Conservation (phyloP, 352 stramenopile species). For the Phytophthora pseudosyringae region DNA sequence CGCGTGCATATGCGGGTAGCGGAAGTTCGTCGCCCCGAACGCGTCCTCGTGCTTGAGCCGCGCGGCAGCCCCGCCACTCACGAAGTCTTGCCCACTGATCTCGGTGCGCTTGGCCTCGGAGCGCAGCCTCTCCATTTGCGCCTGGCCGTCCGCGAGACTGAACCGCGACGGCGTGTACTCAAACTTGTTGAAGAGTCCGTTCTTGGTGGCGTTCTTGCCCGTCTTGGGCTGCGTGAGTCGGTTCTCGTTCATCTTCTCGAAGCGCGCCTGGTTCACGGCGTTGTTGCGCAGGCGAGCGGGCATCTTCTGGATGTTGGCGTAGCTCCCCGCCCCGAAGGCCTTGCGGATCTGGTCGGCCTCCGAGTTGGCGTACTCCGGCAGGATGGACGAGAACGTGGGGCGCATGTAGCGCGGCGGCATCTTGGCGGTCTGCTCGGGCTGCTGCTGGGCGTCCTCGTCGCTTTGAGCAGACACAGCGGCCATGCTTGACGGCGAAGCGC, state of each 20-base stretch:
- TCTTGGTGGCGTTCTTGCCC: conserved; percentile 64
- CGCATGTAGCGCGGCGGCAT: conserved; percentile 79
- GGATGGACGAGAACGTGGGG: conserved; percentile 82
- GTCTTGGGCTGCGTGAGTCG: conserved; percentile 44
- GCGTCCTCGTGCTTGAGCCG: conserved; percentile 80
- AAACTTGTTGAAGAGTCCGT: conserved; percentile 80
- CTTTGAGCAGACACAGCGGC: conserved; percentile 6
- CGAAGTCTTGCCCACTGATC: conserved; percentile 78
- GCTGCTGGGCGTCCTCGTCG: conserved; percentile 7
- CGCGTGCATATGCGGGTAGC: conserved; percentile 76
- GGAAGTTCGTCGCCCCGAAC: conserved; percentile 58
- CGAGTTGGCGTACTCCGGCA: conserved; percentile 82
- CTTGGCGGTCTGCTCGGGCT: conserved; percentile 6
- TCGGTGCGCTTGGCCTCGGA: conserved; percentile 71
- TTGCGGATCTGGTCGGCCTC: conserved; percentile 81
- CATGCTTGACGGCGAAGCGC: conserved; percentile 5
- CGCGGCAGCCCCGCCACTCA: conserved; percentile 50
- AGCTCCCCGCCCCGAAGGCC: conserved; percentile 73
- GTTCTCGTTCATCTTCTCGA: conserved; percentile 85
- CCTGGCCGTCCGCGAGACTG: conserved; percentile 64
- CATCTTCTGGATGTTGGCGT: conserved; percentile 72
- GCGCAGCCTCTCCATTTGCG: conserved; percentile 67
- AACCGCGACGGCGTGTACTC: conserved; percentile 82
- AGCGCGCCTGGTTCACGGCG: conserved; percentile 66
- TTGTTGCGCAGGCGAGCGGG: conserved; percentile 57